These are phyloP conservation scores for Tulasnella sp. DNA, from an alignment of 768 basidiomycete genomes.

Conservation along the genomic window DNA sequence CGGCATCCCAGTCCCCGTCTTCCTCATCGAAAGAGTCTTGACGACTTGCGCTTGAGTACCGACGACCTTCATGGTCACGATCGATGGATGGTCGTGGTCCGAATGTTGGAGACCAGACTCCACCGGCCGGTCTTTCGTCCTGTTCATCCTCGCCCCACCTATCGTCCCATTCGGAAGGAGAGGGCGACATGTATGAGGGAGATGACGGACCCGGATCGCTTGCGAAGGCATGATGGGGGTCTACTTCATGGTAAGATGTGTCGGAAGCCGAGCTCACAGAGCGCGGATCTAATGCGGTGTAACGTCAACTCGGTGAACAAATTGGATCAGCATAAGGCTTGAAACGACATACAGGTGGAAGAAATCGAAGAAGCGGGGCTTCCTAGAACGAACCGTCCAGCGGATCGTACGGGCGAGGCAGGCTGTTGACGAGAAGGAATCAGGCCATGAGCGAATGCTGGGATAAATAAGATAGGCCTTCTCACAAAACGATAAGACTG, in stretches of 20 bases:
- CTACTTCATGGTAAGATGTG: not conserved
- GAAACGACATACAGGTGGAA: not conserved
- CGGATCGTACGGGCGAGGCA: not conserved
- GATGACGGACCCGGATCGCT: not conserved
- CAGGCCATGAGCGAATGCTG: not conserved
- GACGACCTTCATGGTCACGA: not conserved
- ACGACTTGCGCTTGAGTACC: too few species aligned
- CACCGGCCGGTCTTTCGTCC: not conserved
- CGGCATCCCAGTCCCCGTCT: not conserved
- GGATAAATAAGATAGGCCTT: not conserved
- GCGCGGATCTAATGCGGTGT: not conserved
- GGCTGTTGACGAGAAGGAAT: not conserved
- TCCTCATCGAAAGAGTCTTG: not conserved
- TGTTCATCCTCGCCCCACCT: not conserved
- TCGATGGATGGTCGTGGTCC: not conserved
- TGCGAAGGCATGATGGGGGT: not conserved
- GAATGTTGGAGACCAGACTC: not conserved
- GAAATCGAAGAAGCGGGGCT: not conserved
- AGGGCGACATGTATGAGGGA: not conserved
- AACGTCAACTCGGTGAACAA: not conserved
- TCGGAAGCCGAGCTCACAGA: not conserved
- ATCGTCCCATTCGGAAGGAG: not conserved
- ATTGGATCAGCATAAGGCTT: not conserved
- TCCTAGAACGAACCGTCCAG: not conserved
- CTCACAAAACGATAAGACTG: not conserved